These are phyloP conservation scores for Coemansia asiatica DNA, from an alignment of 192 early-diverging fungal species.

Conservation along the genomic window DNA sequence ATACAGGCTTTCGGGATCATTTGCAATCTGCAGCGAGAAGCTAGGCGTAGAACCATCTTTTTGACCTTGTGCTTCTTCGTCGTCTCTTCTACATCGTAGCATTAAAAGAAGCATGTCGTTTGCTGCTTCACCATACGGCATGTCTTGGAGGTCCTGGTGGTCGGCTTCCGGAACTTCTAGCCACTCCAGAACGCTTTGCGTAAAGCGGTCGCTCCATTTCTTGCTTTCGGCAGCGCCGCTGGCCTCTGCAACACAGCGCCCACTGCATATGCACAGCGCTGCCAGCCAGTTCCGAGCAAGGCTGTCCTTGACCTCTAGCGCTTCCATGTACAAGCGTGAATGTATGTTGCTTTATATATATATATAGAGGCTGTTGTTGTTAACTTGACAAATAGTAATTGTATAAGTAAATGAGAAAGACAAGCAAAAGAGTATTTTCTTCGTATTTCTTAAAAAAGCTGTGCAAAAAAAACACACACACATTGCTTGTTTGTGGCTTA, in stretches of 20 bases:
- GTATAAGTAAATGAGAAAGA: no score
- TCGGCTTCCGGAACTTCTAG: constrained; percentile 18
- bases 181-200: constrained; percentile 42
- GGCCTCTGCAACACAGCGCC: constrained; percentile 39
- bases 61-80: constrained; percentile 27
- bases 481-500: no score
- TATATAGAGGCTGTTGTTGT: no score
- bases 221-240: constrained; percentile 18
- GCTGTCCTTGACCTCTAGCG: constrained; percentile 24
- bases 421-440: no score
- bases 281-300: constrained; percentile 33
- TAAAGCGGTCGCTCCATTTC: constrained; percentile 25
- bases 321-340: constrained; percentile 33
- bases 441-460: no score
- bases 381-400: no score
- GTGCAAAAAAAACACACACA: no score
- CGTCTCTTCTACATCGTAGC: constrained; percentile 35
- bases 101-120: constrained; percentile 43
- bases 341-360: no score
- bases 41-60: constrained; percentile 1
- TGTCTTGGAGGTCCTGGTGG: constrained; percentile 12
- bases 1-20: constrained; percentile 31
- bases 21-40: constrained; percentile 20
- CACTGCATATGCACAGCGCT: constrained; percentile 41
- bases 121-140: constrained; percentile 36